Percentiles rank a stretch among this genome's conserved stretches.
phyloP scores from a whole-genome alignment of 768 basidiomycete species.

The Rhodotorula kratochvilovae region DNA sequence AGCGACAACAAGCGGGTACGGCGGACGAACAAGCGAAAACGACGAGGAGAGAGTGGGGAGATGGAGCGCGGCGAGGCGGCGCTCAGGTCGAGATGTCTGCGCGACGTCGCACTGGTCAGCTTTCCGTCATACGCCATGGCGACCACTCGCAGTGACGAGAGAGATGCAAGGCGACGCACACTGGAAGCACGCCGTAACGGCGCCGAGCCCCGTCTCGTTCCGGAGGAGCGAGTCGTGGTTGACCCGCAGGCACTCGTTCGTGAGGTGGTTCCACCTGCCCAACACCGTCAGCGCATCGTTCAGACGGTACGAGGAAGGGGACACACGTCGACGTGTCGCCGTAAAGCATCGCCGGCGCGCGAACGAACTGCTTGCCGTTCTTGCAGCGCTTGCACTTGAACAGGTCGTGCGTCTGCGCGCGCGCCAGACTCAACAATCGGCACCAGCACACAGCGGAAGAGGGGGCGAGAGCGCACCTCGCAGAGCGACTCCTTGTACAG shows the following conservation, averaged over 20 bases:
- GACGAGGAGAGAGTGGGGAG: background rate
- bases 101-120: background rate
- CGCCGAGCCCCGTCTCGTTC: constrained; percentile 74
- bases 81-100: constrained; percentile 4
- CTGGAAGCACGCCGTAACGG: constrained; percentile 94
- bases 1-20: background rate
- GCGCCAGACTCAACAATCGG: constrained; percentile 42
- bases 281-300: background rate
- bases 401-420: constrained; percentile 93
- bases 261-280: constrained; percentile 92
- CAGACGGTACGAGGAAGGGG: no score
- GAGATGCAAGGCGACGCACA: constrained; percentile 22
- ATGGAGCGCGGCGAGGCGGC: background rate
- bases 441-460: no score
- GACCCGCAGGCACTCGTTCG: constrained; percentile 75
- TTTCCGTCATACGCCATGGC: background rate
- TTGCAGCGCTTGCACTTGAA: constrained; percentile 94
- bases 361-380: constrained; percentile 77
- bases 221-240: constrained; percentile 94
- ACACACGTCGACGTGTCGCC: constrained; percentile 97
- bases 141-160: background rate
- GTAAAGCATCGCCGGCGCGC: constrained; percentile 79
- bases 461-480: constrained; percentile 10
- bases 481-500: constrained; percentile 66
- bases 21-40: background rate